A percentile compares a stretch with the other conserved stretches of the same genome.
These are phyloP conservation scores for Wickerhamiella azyma DNA, from an alignment of 805 yeast genomes.

Conservation along the genomic window DNA sequence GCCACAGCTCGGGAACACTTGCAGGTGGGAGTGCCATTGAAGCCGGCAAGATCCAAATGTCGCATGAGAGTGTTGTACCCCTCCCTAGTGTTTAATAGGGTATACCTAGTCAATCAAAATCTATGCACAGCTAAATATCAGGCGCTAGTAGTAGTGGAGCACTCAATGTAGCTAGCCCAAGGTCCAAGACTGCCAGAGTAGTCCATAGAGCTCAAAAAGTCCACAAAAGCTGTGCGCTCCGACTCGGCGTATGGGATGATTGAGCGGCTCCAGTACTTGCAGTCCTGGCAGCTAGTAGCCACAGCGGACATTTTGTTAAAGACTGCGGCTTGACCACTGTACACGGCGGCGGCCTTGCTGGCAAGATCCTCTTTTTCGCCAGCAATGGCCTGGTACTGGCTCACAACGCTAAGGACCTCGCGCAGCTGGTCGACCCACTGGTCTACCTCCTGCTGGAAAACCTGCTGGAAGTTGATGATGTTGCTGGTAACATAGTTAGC, in stretches of 20 bases:
- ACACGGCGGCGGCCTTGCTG: neutral
- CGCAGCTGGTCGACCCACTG: neutral
- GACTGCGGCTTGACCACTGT: neutral
- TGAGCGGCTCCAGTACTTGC: neutral
- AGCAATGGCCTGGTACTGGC: neutral
- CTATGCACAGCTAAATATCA: too few species aligned
- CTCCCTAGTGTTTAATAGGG: too few species aligned
- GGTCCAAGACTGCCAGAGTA: neutral
- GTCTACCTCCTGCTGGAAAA: neutral
- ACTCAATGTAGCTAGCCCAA: neutral
- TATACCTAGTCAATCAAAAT: too few species aligned
- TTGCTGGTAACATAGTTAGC: neutral
- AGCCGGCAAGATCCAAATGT: too few species aligned
- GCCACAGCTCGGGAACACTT: too few species aligned
- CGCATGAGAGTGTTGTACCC: too few species aligned
- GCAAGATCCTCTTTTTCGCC: neutral
- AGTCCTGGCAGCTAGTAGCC: neutral
- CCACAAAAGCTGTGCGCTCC: neutral
- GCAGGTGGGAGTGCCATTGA: too few species aligned
- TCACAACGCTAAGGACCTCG: neutral
- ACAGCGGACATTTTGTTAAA: neutral
- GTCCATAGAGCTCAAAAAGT: neutral
- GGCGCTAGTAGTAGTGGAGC: neutral
- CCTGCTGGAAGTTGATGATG: neutral
- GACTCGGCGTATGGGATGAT: neutral